Percentiles rank a stretch among this genome's conserved stretches.
Evolutionary conservation across 345 rosid species (phyloP).

Genomic region (Rhodamnia argentea): DNA sequence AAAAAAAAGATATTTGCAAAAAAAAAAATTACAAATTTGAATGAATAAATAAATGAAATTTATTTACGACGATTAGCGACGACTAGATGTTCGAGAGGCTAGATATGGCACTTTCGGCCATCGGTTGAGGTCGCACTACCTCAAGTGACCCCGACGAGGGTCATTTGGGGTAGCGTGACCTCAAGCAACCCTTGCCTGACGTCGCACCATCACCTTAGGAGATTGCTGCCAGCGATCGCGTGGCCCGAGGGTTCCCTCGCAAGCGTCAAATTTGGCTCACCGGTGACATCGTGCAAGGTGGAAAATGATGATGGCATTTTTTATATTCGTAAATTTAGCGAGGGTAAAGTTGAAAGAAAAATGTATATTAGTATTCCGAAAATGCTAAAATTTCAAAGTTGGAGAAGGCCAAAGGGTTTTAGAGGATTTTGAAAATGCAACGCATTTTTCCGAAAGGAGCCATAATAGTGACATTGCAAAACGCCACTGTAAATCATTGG

Average conservation of each 20-base stretch:
- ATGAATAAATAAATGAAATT: too few relatives aligned
- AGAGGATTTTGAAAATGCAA: too few relatives aligned
- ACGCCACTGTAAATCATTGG: not conserved
- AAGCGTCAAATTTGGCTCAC: not conserved
- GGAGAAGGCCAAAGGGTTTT: not conserved
- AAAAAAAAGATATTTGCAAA: too few relatives aligned
- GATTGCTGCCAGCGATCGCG: not conserved
- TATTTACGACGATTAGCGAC: too few relatives aligned
- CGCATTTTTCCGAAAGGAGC: not conserved
- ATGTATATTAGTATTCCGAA: not conserved
- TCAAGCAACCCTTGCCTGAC: too few relatives aligned
- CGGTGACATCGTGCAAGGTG: accelerated
- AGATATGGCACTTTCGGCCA: too few relatives aligned
- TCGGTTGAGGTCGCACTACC: too few relatives aligned
- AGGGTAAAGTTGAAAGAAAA: not conserved
- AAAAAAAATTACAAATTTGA: too few relatives aligned
- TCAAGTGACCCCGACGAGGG: not conserved
- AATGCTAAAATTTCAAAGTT: not conserved
- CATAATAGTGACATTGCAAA: not conserved
- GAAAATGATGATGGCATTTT: not conserved
- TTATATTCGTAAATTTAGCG: not conserved
- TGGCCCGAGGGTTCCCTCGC: not conserved
- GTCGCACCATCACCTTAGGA: too few relatives aligned
- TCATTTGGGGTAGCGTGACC: not conserved
- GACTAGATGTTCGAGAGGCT: accelerated